phyloP scores from a whole-genome alignment of 2,329 filamentous ascomycete genomes.

The Aspergillus japonicus region DNA sequence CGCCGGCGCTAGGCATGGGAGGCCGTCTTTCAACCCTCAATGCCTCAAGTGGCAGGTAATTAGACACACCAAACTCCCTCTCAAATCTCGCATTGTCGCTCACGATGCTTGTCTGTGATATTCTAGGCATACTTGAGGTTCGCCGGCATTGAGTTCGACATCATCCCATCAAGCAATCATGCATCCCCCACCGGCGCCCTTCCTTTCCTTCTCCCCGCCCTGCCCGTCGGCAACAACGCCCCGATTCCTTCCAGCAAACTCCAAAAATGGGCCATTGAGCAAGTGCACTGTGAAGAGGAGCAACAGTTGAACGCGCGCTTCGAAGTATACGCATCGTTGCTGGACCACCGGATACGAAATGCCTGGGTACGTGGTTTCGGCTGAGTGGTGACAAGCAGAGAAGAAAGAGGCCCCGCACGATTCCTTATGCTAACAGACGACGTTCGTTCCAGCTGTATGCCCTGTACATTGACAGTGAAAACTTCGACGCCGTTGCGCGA shows the following conservation, averaged over 20 bases:
- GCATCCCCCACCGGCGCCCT: conserved; percentile 85
- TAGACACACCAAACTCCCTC: background rate
- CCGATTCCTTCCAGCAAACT: conserved; percentile 66
- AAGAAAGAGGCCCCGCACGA: too few relatives aligned
- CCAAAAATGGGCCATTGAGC: conserved; percentile 64
- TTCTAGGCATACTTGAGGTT: conserved; percentile 78
- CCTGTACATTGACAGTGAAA: conserved; percentile 72
- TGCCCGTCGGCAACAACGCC: conserved; percentile 39
- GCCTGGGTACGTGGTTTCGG: conserved; percentile 69
- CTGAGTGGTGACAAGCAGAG: background rate
- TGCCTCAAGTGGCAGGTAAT: conserved; percentile 94
- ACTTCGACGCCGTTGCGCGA: conserved; percentile 64
- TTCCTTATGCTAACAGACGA: conserved; percentile 5
- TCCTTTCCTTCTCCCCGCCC: conserved; percentile 73
- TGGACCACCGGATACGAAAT: conserved; percentile 74
- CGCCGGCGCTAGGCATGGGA: conserved; percentile 58
- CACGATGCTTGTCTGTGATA: background rate
- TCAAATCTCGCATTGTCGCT: background rate
- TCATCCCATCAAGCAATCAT: conserved; percentile 81
- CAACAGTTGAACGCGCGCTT: conserved; percentile 58
- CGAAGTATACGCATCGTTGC: conserved; percentile 74
- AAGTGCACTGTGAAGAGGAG: conserved; percentile 46
- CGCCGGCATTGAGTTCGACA: conserved; percentile 64
- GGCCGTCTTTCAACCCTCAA: conserved; percentile 82
- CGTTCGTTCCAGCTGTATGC: conserved; percentile 62